A percentile compares a stretch with the other conserved stretches of the same genome.
These are phyloP conservation scores for Pichia scutulata DNA, from an alignment of 805 yeast genomes.

Conservation along the genomic window DNA sequence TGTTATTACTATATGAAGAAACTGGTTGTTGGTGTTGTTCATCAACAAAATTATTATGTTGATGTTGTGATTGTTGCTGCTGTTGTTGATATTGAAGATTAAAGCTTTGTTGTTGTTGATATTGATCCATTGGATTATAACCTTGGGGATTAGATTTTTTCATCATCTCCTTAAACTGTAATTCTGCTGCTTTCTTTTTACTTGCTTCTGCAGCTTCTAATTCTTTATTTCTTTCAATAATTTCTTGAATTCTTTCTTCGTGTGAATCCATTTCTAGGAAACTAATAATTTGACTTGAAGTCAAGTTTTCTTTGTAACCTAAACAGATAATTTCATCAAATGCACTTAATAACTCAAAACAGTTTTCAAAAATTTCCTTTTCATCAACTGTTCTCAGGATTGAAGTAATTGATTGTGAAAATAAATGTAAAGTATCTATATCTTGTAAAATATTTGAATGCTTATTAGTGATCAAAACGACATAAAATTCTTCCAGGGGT, in stretches of 20 bases:
- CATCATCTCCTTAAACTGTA: slow-evolving; percentile 71
- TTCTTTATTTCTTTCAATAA: slow-evolving; percentile 94
- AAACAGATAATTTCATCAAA: slow-evolving; percentile 88
- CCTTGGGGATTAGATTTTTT: slow-evolving; percentile 32
- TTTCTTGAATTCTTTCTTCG: slow-evolving; percentile 97
- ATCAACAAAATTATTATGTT: slow-evolving; percentile 10
- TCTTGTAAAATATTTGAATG: slow-evolving; percentile 91
- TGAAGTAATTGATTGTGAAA: slow-evolving; percentile 73
- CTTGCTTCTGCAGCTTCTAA: slow-evolving; percentile 95
- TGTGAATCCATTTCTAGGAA: slow-evolving; percentile 96
- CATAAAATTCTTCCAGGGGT: slow-evolving; percentile 89
- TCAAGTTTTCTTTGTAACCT: slow-evolving; percentile 85
- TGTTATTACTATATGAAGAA: slow-evolving; percentile 15
- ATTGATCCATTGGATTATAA: slow-evolving; percentile 3
- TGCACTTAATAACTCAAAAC: slow-evolving; percentile 84
- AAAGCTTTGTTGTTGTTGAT: slow-evolving; percentile 13
- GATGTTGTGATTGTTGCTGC: slow-evolving; percentile 6
- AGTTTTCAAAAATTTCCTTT: slow-evolving; percentile 70
- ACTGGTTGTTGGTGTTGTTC: neutral
- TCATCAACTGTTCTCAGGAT: slow-evolving; percentile 69
- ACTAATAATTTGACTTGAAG: slow-evolving; percentile 73
- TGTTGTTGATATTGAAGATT: slow-evolving; percentile 8
- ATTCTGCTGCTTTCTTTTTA: slow-evolving; percentile 88
- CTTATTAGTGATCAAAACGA: slow-evolving; percentile 84
- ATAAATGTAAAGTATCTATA: slow-evolving; percentile 81